phyloP scores from a whole-genome alignment of 2,329 filamentous ascomycete species.

The Stenocarpella maydis region DNA sequence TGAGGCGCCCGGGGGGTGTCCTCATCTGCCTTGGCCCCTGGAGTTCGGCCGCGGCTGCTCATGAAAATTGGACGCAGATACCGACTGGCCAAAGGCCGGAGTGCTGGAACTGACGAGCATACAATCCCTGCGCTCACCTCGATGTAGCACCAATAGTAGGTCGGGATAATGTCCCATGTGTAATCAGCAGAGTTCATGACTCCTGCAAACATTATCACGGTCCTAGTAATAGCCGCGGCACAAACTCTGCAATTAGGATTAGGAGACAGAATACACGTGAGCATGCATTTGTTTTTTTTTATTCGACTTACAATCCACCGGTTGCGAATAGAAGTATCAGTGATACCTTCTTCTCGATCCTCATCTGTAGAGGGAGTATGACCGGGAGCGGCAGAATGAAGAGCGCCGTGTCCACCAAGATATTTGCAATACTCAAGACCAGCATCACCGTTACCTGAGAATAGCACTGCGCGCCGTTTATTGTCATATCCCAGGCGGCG shows the following conservation, averaged over 20 bases:
- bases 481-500: neutral
- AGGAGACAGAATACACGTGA: too few species aligned
- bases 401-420: neutral
- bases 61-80: neutral
- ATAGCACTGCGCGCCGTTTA: neutral
- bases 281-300: too few species aligned
- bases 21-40: neutral
- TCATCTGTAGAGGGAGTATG: constrained; percentile 1
- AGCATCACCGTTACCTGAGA: neutral
- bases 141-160: constrained; percentile 17
- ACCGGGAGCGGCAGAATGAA: constrained; percentile 1
- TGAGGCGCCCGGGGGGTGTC: neutral
- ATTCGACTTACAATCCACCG: neutral
- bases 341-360: neutral
- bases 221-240: neutral
- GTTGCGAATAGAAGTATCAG: neutral
- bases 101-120: constrained; percentile 9
- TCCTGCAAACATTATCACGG: neutral
- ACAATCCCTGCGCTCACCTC: constrained; percentile 1
- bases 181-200: neutral
- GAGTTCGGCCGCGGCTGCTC: neutral
- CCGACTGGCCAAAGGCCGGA: neutral
- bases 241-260: neutral
- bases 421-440: neutral
- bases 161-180: constrained; percentile 6